These are phyloP conservation scores for Tritrichomonas musculus DNA, from an alignment of 208 protist species.

Conservation along the genomic window DNA sequence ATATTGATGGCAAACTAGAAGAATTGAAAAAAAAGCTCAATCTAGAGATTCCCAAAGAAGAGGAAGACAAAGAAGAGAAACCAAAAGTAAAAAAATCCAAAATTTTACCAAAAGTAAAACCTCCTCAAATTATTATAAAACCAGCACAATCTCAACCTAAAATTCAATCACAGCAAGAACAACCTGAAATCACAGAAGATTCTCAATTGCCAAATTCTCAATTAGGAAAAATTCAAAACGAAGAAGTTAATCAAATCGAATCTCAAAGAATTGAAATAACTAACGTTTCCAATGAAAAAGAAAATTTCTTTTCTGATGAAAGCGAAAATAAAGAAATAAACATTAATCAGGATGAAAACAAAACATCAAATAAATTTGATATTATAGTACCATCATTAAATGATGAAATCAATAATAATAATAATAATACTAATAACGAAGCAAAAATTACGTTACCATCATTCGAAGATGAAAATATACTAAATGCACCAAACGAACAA, in stretches of 20 bases:
- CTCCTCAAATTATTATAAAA: background rate
- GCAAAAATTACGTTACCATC: no score
- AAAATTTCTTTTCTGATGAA: background rate
- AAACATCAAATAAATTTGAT: no score
- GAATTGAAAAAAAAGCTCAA: background rate
- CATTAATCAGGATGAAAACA: no score
- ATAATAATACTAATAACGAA: no score
- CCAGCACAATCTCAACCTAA: background rate
- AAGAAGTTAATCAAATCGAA: background rate
- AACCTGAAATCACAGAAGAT: background rate
- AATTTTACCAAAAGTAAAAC: background rate
- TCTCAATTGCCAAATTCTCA: background rate
- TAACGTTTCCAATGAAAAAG: background rate
- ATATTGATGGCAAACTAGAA: background rate
- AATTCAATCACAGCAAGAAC: background rate
- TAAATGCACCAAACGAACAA: no score
- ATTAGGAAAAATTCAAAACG: background rate
- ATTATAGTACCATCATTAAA: no score
- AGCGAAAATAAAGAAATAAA: background rate
- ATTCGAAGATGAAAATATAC: no score
- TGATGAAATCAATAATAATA: no score
- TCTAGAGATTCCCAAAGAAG: background rate
- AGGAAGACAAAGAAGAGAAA: background rate
- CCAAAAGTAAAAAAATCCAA: background rate
- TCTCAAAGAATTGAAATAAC: background rate